Base-by-base conservation (phyloP, 2,329 filamentous ascomycete species). In the Aspergillus ibericus region DNA sequence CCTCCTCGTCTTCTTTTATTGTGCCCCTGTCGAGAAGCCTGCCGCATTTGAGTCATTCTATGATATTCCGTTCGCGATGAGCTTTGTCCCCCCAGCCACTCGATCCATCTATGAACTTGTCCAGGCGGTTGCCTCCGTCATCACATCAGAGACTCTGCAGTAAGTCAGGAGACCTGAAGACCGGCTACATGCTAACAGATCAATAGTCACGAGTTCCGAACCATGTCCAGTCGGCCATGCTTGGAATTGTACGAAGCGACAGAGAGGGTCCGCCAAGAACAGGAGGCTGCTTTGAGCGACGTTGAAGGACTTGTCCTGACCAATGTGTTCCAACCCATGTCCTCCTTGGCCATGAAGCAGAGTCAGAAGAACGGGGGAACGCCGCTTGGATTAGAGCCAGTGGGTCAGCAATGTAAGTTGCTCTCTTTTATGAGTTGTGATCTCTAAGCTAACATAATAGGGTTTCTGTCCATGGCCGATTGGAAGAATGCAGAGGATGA, bases 381-480 rank as follows among this genome's bases (percentile, higher is more conserved):
- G 6, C 42, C 59, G 3, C 32, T 59, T 8, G 56, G 56, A 0
- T 12, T 61, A 13, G 40, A 36, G 1, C 25, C 47, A 5, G 56
- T 56, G 5, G 48, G 47, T 12, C 59, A 59, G 22, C 56, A 61
- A 8, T 59, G 59, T 60, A 58, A 9, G 32, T 49, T 7, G 8
- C 25, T 22, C n/a, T n/a, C 7, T 15, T 36, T n/a, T n/a, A 8
- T 25, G 1, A 10, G 29, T 13, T 13, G 7, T 22, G 10, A 15
- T 22, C 3, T 1, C 5, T 13, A 34, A 25, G 25, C 12, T 54
- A 32, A 36, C 29, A 25, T 18, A 18, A 46, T 20, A 66, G 64
- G 59, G 63, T 54, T 62, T 20, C 15, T 63, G 34, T 34, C 58
- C 10, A 50, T 65, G 56, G 55, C 50, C 42, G 59, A 66, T 12